A percentile compares a stretch with the other conserved stretches of the same genome.
phyloP scores from a whole-genome alignment of 257 asterid species.

The Solanum corneliomulleri region DNA sequence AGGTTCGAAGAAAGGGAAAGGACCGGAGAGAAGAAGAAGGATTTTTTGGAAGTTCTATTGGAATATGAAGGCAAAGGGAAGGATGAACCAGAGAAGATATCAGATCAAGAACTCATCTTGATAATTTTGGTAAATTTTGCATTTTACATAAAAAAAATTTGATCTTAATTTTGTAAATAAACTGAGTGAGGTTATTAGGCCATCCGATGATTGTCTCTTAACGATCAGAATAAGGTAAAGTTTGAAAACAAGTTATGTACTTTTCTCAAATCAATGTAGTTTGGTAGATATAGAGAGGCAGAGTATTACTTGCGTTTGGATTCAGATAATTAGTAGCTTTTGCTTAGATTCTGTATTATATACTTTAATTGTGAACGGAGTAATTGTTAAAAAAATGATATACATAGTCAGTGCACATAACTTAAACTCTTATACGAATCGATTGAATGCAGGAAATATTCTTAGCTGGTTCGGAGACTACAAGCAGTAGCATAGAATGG shows the following conservation, averaged over 20 bases:
- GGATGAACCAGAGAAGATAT: slow-evolving; percentile 26
- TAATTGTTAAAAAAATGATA: not conserved
- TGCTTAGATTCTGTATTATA: not conserved
- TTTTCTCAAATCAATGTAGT: not conserved
- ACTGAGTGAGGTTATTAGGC: not conserved
- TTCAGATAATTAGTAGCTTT: not conserved
- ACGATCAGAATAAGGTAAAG: not conserved
- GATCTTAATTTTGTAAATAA: not conserved
- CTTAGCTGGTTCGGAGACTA: slow-evolving; percentile 62
- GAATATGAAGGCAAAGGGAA: slow-evolving; percentile 24
- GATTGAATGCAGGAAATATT: slow-evolving; percentile 39
- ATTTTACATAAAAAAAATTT: not conserved
- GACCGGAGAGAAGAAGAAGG: slow-evolving; percentile 10
- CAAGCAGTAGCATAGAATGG: slow-evolving; percentile 61
- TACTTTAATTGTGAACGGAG: not conserved
- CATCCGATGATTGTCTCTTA: not conserved
- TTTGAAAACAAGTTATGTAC: not conserved
- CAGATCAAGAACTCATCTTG: slow-evolving; percentile 32
- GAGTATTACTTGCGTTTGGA: not conserved
- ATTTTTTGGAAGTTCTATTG: slow-evolving; percentile 46
- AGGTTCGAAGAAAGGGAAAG: not conserved
- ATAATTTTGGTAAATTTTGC: slow-evolving; percentile 33
- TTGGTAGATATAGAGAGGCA: not conserved
- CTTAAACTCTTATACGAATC: not conserved
- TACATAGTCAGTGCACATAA: not conserved